Percentiles rank a stretch among this genome's conserved stretches.
Evolutionary conservation across 2,329 filamentous ascomycete genomes (phyloP).

Genomic region (Cordyceps tenuipes): DNA sequence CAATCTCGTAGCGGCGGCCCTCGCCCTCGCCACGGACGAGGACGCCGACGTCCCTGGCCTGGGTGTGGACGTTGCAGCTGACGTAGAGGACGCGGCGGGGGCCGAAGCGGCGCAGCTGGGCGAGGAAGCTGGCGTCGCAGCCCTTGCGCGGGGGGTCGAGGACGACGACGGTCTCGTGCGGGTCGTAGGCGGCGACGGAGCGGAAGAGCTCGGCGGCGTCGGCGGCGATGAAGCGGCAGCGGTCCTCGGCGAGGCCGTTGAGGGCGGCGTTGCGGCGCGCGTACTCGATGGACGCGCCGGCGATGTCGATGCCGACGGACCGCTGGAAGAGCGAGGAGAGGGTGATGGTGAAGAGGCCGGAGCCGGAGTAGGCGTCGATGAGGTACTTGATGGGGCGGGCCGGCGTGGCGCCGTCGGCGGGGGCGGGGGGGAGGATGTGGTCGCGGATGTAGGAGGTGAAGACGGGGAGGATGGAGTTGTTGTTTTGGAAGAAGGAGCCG

Average conservation of each 20-base stretch:
- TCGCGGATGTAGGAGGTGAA: slow-evolving; percentile 85
- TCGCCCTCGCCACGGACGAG: slow-evolving; percentile 60
- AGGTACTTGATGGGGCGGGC: slow-evolving; percentile 62
- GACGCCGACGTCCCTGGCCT: slow-evolving; percentile 85
- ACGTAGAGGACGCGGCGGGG: slow-evolving; percentile 84
- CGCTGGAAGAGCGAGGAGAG: slow-evolving; percentile 77
- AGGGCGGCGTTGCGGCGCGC: slow-evolving; percentile 70
- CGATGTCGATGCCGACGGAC: slow-evolving; percentile 86
- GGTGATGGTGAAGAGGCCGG: slow-evolving; percentile 93
- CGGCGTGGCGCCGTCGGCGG: slow-evolving; percentile 33
- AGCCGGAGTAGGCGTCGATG: slow-evolving; percentile 96
- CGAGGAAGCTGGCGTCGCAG: slow-evolving; percentile 76
- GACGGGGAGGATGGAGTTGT: slow-evolving; percentile 86
- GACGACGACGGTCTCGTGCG: slow-evolving; percentile 83
- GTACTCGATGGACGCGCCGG: slow-evolving; percentile 65
- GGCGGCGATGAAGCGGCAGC: slow-evolving; percentile 79
- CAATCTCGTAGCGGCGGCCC: slow-evolving; percentile 64
- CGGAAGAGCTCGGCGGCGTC: slow-evolving; percentile 80
- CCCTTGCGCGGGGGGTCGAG: slow-evolving; percentile 96
- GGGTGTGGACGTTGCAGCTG: slow-evolving; percentile 95
- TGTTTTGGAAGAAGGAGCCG: slow-evolving; percentile 97
- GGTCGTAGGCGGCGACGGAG: slow-evolving; percentile 56
- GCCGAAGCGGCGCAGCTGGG: slow-evolving; percentile 69
- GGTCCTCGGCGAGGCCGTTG: slow-evolving; percentile 60
- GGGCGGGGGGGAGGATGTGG: slow-evolving; percentile 55